Base-by-base conservation (phyloP, 1,284 basidiomycete genomes). In the Vanrija humicola region DNA sequence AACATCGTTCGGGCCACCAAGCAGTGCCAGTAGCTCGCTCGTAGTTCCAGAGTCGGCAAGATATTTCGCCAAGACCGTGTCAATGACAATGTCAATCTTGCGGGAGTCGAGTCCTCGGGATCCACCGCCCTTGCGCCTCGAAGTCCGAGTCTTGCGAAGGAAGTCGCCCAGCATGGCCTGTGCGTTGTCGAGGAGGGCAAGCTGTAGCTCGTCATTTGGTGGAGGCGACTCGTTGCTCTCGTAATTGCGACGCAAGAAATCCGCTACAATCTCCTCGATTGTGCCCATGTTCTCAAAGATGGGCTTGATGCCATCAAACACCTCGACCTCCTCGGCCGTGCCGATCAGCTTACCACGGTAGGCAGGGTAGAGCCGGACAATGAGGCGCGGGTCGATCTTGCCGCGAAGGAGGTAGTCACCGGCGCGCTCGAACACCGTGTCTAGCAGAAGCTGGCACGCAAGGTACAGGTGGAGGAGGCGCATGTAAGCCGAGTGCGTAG, bases 21-120 rank as follows among this genome's bases (percentile, higher is more conserved):
- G 75, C 4, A 91, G 77, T 2, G 79, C 76, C 34, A 83, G 80
- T 15, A 91, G 79, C 47, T 88, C 86, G 14, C 81, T 73, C 1
- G 82, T 83, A 55, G 84, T 84, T 42, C 83, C 81, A n/a, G 79
- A 77, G 54, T 83, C 80, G 0, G 86, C 84, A 25, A 87, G 83
- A 8, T 94, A 77, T 66, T 87, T 87, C 16, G 83, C 86, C 0
- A 94, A 81, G 0, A 87, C 85, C 0, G 90, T 93, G 65, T 94
- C 91, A 23, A 94, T 84, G 39, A 87, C 77, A 39, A 74, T 73
- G 56, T 79, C 77, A 38, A 78, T 69, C 58, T 79, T 77, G 42
- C 69, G 57, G 26, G 69, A 68, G 50, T 70, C 64, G 7, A 69
- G 50, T 10, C 72, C 68, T 6, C 70, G 55, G 6, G 63, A 53